These are phyloP conservation scores for Rhizomucor pusillus DNA, from an alignment of 371 early-diverging fungal species.

Conservation along the genomic window DNA sequence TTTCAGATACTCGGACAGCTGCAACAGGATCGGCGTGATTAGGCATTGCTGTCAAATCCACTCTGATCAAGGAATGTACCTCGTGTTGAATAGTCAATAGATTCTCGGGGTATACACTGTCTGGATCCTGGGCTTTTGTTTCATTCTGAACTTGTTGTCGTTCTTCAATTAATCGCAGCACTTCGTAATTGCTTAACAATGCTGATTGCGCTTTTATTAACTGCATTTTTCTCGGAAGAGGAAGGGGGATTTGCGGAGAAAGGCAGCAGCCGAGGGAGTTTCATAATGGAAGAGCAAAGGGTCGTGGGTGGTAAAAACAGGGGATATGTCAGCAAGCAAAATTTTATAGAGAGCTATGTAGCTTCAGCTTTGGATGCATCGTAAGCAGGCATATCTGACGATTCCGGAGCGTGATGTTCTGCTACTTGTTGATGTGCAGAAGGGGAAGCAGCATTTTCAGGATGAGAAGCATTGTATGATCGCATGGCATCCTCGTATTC, in stretches of 20 bases:
- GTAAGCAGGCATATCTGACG: too few relatives aligned
- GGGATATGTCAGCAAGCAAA: too few relatives aligned
- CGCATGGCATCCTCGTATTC: slow-evolving; percentile 55
- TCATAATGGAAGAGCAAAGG: too few relatives aligned
- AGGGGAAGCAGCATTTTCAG: too few relatives aligned
- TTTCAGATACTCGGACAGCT: slow-evolving; percentile 51
- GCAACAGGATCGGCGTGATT: slow-evolving; percentile 1
- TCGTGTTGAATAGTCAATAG: slow-evolving; percentile 62
- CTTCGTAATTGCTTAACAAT: slow-evolving; percentile 64
- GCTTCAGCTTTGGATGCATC: too few relatives aligned
- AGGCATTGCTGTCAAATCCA: not conserved
- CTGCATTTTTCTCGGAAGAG: slow-evolving; percentile 32
- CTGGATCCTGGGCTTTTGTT: slow-evolving; percentile 19
- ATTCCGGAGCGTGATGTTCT: too few relatives aligned
- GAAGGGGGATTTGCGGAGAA: too few relatives aligned
- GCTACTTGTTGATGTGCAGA: too few relatives aligned
- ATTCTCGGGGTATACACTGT: slow-evolving; percentile 52
- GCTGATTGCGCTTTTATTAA: slow-evolving; percentile 53
- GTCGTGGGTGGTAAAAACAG: too few relatives aligned
- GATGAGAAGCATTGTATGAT: slow-evolving; percentile 20
- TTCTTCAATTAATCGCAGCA: slow-evolving; percentile 51
- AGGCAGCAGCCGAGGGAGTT: too few relatives aligned
- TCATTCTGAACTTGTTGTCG: slow-evolving; percentile 40
- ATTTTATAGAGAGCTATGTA: too few relatives aligned
- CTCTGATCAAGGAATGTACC: slow-evolving; percentile 16